Evolutionary conservation across 2,329 filamentous ascomycete species (phyloP).

Genomic region (Botrytis elliptica): DNA sequence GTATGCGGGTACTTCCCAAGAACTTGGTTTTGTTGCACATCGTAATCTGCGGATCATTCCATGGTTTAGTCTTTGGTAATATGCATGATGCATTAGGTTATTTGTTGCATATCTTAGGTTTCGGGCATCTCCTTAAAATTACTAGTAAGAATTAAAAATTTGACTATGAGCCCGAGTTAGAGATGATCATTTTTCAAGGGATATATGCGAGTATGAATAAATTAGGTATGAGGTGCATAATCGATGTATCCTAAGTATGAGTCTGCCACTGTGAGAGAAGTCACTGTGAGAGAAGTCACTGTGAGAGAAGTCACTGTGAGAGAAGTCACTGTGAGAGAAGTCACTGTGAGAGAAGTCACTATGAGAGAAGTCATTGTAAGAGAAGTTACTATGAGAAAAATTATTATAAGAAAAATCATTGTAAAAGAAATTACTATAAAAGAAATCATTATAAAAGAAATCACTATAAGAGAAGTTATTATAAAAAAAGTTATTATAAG

Average conservation of each 20-base stretch:
- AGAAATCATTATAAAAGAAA: no score
- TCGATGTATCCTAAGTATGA: not conserved
- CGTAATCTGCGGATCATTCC: constrained; percentile 16
- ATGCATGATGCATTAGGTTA: not conserved
- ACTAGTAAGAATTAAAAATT: not conserved
- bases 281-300: no score
- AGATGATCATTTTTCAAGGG: not conserved
- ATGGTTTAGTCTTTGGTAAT: constrained; percentile 5
- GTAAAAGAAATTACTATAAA: no score
- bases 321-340: no score
- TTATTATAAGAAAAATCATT: no score
- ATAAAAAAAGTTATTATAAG: no score
- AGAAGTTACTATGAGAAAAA: no score
- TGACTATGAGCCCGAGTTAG: not conserved
- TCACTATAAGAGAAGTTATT: no score
- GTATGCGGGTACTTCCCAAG: not conserved
- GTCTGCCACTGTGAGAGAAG: no score
- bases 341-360: no score
- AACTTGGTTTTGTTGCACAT: constrained; percentile 12
- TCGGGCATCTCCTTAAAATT: not conserved
- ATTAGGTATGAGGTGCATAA: not conserved
- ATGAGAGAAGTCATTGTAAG: not conserved
- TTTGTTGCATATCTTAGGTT: not conserved
- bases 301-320: no score
- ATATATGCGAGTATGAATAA: not conserved